phyloP scores from a whole-genome alignment of 495 filamentous ascomycete genomes.

The Aspergillus nidulans region DNA sequence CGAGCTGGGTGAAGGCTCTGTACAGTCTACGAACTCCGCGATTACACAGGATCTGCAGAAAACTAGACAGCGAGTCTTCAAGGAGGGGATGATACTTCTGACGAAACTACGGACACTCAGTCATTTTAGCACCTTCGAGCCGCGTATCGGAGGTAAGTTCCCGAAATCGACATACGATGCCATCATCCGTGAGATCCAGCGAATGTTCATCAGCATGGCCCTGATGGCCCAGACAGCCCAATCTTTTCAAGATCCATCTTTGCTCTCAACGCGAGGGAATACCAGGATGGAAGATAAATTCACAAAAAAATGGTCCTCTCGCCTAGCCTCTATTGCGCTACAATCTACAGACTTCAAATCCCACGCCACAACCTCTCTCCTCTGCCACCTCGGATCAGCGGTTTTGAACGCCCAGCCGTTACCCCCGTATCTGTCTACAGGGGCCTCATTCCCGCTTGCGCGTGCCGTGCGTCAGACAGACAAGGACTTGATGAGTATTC shows the following conservation, averaged over 20 bases:
- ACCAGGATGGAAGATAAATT: not conserved
- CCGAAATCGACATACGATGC: constrained; percentile 30
- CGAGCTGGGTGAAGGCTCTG: constrained; percentile 40
- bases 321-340: constrained; percentile 28
- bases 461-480: constrained; percentile 48
- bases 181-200: constrained; percentile 31
- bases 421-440: constrained; percentile 55
- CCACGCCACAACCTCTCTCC: constrained; percentile 55
- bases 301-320: constrained; percentile 21
- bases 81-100: constrained; percentile 32
- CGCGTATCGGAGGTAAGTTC: constrained; percentile 35
- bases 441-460: constrained; percentile 53
- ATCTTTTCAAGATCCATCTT: not conserved
- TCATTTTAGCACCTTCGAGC: constrained; percentile 34
- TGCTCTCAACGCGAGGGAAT: not conserved
- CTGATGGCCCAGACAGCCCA: constrained; percentile 54
- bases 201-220: constrained; percentile 60
- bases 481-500: constrained; percentile 53
- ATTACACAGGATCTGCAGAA: constrained; percentile 14
- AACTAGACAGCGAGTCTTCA: constrained; percentile 27
- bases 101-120: constrained; percentile 29
- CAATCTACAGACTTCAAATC: constrained; percentile 49
- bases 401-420: constrained; percentile 47
- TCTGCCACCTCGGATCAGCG: constrained; percentile 64
- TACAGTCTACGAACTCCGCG: not conserved